Evolutionary conservation across 441 rosid genomes (phyloP), one percentile per base, ranked within the genome.

Genomic region (Melastoma candidum): DNA sequence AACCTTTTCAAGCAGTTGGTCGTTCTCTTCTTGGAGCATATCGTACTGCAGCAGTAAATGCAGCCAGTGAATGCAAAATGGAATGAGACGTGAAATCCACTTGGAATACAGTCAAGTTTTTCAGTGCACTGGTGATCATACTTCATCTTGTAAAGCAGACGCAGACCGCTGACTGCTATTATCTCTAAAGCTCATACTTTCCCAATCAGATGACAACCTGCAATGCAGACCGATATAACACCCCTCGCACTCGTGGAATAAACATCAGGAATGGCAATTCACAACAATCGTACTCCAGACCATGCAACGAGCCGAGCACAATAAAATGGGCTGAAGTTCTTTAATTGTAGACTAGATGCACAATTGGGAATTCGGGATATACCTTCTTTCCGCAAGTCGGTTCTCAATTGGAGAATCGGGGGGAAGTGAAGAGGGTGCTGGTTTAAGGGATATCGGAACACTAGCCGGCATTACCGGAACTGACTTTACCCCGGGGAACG

Each of bases 111-210:
- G 27, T 49, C 10, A 24, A 39, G 41, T 32, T 32, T 2, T 12
- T 36, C 59, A 49, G 59, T 74, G 26, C 12, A 17, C 2, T 52
- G 43, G 17, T 26, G 9, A 52, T 52, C 56, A 10, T 52, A 52
- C 90, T 81, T 80, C 87, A 68, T 83, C 86, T 71, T 80, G 84
- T 47, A 80, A 67, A 72, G 78, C 78, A 59, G 84, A 78, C 61
- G 71, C 63, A 51, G 83, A 74, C 17, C 67, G 80, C 53, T 71
- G 78, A 55, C 56, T 66, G 29, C 74, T 73, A 68, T 54, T 57
- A 58, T 70, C 87, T 68, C 68, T 75, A 44, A 71, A 43, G 74
- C 59, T 64, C 7, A 61, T 54, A 68, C 61, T 77, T 54, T 79
- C 83, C 54, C 76, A 7, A 58, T 83, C 84, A 4, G 68, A 36